phyloP scores from a whole-genome alignment of 805 yeast species.

The Teunomyces cretensis region DNA sequence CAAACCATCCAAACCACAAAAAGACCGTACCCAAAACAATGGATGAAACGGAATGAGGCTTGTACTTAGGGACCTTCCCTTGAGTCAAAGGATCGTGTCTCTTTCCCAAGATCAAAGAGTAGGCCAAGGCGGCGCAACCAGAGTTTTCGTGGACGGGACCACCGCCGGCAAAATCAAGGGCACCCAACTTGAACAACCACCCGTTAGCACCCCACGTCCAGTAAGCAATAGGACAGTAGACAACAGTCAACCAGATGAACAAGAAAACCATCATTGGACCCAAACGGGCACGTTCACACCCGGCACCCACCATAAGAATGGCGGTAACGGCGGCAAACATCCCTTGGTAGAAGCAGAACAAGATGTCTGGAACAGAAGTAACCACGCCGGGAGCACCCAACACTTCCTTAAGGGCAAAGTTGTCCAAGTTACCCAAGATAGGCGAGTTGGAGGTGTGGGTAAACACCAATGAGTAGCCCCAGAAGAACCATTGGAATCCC shows the following conservation, averaged over 20 bases:
- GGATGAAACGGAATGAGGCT: slow-evolving; percentile 89
- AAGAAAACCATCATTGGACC: slow-evolving; percentile 96
- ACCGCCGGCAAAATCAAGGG: slow-evolving; percentile 97
- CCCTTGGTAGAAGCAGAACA: slow-evolving; percentile 90
- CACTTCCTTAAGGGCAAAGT: slow-evolving; percentile 78
- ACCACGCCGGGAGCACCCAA: slow-evolving; percentile 77
- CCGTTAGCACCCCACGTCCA: slow-evolving; percentile 98
- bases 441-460: slow-evolving; percentile 60
- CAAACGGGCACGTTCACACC: slow-evolving; percentile 93
- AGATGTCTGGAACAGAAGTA: slow-evolving; percentile 78
- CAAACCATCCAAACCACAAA: slow-evolving; percentile 99
- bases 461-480: slow-evolving; percentile 94
- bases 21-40: slow-evolving; percentile 91
- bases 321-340: slow-evolving; percentile 96
- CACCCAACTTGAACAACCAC: slow-evolving; percentile 82
- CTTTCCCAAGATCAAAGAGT: slow-evolving; percentile 88
- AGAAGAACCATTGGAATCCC: slow-evolving; percentile 95
- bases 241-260: slow-evolving; percentile 92
- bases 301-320: slow-evolving; percentile 94
- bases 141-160: slow-evolving; percentile 96
- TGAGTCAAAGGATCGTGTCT: slow-evolving; percentile 78
- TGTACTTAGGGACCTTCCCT: slow-evolving; percentile 78
- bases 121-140: slow-evolving; percentile 93
- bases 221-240: slow-evolving; percentile 92
- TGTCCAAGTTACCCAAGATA: slow-evolving; percentile 78